phyloP scores from a whole-genome alignment of 345 rosid species.

The Salix koriyanagi region DNA sequence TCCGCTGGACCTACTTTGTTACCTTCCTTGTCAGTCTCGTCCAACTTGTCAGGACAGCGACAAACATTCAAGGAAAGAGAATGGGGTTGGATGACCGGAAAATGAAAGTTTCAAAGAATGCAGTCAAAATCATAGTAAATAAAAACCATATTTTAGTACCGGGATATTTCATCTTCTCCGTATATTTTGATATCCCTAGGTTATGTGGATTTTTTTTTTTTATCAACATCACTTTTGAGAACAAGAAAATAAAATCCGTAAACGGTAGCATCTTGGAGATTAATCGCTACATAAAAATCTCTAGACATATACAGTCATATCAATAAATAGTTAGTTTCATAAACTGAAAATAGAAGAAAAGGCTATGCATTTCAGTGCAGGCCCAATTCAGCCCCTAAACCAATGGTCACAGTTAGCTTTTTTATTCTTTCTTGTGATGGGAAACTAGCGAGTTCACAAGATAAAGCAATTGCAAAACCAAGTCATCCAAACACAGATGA shows the following conservation, averaged over 20 bases:
- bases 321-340: not conserved
- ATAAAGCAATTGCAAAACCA: not conserved
- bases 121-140: too few relatives aligned
- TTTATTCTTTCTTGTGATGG: slow-evolving; percentile 9
- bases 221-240: not conserved
- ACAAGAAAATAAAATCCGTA: not conserved
- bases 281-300: not conserved
- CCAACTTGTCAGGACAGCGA: too few relatives aligned
- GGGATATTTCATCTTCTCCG: not conserved
- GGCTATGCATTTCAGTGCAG: too few relatives aligned
- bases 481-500: not conserved
- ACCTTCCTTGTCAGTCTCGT: too few relatives aligned
- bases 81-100: too few relatives aligned
- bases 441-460: slow-evolving; percentile 3
- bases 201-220: too few relatives aligned
- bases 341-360: not conserved
- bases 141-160: not conserved
- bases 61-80: too few relatives aligned
- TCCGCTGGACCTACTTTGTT: too few relatives aligned
- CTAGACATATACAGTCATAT: not conserved
- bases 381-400: slow-evolving; percentile 2
- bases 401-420: not conserved
- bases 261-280: not conserved
- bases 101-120: too few relatives aligned
- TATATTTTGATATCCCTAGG: not conserved